Percentiles rank a stretch among this genome's conserved stretches.
Conservation (phyloP, 352 stramenopile species). For the Pythium insidiosum region DNA sequence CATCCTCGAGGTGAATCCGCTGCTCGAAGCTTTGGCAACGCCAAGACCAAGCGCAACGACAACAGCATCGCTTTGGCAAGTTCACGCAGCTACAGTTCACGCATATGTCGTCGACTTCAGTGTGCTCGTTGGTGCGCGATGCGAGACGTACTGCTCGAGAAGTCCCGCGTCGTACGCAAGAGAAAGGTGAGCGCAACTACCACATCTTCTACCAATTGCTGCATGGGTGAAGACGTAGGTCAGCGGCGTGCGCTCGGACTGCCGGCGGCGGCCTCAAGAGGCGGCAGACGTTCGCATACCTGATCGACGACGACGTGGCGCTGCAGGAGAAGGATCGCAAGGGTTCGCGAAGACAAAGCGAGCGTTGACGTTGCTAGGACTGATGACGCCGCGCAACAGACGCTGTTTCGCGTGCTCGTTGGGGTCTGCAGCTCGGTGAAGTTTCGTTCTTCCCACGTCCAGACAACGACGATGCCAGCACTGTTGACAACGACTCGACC, state of each 20-base stretch:
- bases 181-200: slow-evolving; percentile 90
- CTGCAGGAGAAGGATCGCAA: slow-evolving; percentile 31
- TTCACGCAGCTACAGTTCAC: slow-evolving; percentile 96
- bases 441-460: slow-evolving; percentile 32
- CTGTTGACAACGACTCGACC: slow-evolving; percentile 26
- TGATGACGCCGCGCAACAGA: slow-evolving; percentile 34
- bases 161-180: slow-evolving; percentile 92
- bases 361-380: slow-evolving; percentile 48
- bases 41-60: slow-evolving; percentile 95
- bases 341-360: slow-evolving; percentile 54
- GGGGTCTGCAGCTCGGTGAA: slow-evolving; percentile 82
- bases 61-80: slow-evolving; percentile 96
- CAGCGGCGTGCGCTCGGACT: too few relatives aligned
- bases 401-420: slow-evolving; percentile 56
- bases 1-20: slow-evolving; percentile 95
- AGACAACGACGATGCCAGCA: slow-evolving; percentile 52
- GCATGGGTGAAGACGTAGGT: too few relatives aligned
- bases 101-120: too few relatives aligned
- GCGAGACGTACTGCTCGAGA: slow-evolving; percentile 96
- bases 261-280: too few relatives aligned
- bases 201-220: slow-evolving; percentile 95
- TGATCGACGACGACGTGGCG: slow-evolving; percentile 28
- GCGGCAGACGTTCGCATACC: slow-evolving; percentile 44
- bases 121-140: slow-evolving; percentile 82
- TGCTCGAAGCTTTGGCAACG: slow-evolving; percentile 99